phyloP scores from a whole-genome alignment of 2,329 filamentous ascomycete species.

The Albifimbria verrucaria region DNA sequence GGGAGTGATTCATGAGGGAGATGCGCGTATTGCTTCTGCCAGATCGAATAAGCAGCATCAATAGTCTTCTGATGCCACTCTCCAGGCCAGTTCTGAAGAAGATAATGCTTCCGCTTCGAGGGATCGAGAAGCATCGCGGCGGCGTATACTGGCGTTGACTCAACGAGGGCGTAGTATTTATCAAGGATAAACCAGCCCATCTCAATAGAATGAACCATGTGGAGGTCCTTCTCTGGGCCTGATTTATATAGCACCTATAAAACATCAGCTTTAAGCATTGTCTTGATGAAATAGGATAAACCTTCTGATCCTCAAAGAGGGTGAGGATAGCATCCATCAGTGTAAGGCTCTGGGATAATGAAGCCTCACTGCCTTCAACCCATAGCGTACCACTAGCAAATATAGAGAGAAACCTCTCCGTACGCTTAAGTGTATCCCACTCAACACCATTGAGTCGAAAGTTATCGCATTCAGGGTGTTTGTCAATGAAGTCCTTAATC shows the following conservation, averaged over 20 bases:
- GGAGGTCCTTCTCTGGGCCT: conserved; percentile 1
- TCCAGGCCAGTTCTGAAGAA: not conserved
- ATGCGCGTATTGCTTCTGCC: not conserved
- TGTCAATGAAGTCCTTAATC: no score
- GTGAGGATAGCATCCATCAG: not conserved
- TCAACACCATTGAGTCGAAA: not conserved
- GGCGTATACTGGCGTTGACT: conserved; percentile 2
- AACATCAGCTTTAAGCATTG: not conserved
- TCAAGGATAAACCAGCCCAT: conserved; percentile 5
- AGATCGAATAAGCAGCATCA: not conserved
- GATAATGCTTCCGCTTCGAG: conserved; percentile 1
- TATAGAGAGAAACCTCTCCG: not conserved
- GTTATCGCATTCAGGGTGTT: no score
- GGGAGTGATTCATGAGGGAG: conserved; percentile 1
- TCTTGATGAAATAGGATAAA: conserved; percentile 1
- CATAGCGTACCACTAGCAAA: not conserved
- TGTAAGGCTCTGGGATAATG: not conserved
- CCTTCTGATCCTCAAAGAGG: not conserved
- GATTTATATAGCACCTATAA: conserved; percentile 1
- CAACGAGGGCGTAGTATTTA: conserved; percentile 2
- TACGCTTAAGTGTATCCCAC: not conserved
- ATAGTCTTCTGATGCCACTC: not conserved
- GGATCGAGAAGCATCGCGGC: conserved; percentile 2
- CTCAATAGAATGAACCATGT: conserved; percentile 4
- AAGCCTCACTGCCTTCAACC: not conserved